Conservation (phyloP, 805 yeast genomes). For the Starmerella sp. region DNA sequence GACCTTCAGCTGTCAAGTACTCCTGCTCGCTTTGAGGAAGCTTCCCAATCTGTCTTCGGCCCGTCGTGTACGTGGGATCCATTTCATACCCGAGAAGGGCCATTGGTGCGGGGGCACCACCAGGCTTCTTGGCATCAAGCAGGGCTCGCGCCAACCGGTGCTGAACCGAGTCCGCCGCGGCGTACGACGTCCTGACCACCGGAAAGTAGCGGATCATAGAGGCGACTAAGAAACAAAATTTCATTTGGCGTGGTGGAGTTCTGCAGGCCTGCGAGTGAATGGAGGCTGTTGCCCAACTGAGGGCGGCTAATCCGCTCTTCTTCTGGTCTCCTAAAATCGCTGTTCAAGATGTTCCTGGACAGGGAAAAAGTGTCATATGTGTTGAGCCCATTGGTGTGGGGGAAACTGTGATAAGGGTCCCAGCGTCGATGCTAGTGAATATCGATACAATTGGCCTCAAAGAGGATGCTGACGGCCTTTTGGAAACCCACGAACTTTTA, state of each 20-base stretch:
- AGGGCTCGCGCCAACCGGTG: slow-evolving; percentile 13
- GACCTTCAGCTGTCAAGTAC: slow-evolving; percentile 16
- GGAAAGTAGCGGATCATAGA: slow-evolving; percentile 18
- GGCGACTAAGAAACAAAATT: slow-evolving; percentile 3
- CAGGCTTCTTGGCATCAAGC: slow-evolving; percentile 20
- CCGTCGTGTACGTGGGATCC: slow-evolving; percentile 71
- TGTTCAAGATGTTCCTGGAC: slow-evolving; percentile 34
- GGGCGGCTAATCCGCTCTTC: slow-evolving; percentile 5
- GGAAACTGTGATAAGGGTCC: slow-evolving; percentile 18
- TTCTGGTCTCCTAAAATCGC: slow-evolving; percentile 22
- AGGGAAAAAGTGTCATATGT: slow-evolving; percentile 59
- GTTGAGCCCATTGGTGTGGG: slow-evolving; percentile 26
- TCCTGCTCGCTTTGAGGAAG: slow-evolving; percentile 29
- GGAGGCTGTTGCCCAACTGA: slow-evolving; percentile 12
- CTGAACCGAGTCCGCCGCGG: slow-evolving; percentile 19
- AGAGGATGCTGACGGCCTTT: background rate
- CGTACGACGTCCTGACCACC: slow-evolving; percentile 17
- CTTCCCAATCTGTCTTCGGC: slow-evolving; percentile 61
- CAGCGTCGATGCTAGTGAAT: slow-evolving; percentile 17
- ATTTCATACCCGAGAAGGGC: slow-evolving; percentile 81
- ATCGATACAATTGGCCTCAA: slow-evolving; percentile 1
- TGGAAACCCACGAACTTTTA: slow-evolving; percentile 16
- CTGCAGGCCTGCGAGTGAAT: background rate
- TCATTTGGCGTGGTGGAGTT: background rate
- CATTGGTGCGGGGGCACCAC: slow-evolving; percentile 30